Percentiles rank a stretch among this genome's conserved stretches.
These are phyloP conservation scores for Trichosanthes truncata DNA, from an alignment of 306 rosid genomes.

Conservation along the genomic window DNA sequence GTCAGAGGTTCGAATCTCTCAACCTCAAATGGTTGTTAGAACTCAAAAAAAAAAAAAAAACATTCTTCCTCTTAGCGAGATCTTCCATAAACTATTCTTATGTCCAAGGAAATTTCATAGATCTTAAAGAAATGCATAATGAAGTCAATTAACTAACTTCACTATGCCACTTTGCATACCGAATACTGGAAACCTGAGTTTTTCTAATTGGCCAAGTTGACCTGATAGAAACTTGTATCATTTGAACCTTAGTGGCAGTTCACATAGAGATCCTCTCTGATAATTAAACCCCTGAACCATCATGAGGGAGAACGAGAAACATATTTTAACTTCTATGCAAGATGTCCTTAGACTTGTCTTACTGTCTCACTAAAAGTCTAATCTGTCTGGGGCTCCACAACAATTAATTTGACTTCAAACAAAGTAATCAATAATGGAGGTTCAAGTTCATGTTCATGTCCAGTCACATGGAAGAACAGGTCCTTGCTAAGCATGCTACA, in stretches of 20 bases:
- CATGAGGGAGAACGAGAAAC: neutral
- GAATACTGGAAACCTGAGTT: neutral
- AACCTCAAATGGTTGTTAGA: too few relatives aligned
- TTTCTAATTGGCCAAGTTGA: neutral
- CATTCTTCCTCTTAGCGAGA: neutral
- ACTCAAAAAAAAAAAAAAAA: too few relatives aligned
- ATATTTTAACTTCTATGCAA: neutral
- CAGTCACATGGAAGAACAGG: neutral
- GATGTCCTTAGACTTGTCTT: neutral
- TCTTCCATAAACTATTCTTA: neutral
- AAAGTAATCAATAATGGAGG: neutral
- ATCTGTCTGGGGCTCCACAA: neutral
- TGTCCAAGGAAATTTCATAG: neutral
- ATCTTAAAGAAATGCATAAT: neutral
- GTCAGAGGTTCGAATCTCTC: too few relatives aligned
- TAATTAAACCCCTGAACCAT: neutral
- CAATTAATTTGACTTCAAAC: neutral
- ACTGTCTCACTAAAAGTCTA: neutral
- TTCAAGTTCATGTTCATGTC: neutral
- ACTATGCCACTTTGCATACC: neutral
- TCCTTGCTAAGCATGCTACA: neutral
- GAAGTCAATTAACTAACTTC: neutral
- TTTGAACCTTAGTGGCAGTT: neutral
- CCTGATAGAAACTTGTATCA: neutral
- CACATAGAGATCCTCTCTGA: neutral